A percentile compares a stretch with the other conserved stretches of the same genome.
phyloP scores from a whole-genome alignment of 495 filamentous ascomycete genomes.

The Neohortaea acidophila region DNA sequence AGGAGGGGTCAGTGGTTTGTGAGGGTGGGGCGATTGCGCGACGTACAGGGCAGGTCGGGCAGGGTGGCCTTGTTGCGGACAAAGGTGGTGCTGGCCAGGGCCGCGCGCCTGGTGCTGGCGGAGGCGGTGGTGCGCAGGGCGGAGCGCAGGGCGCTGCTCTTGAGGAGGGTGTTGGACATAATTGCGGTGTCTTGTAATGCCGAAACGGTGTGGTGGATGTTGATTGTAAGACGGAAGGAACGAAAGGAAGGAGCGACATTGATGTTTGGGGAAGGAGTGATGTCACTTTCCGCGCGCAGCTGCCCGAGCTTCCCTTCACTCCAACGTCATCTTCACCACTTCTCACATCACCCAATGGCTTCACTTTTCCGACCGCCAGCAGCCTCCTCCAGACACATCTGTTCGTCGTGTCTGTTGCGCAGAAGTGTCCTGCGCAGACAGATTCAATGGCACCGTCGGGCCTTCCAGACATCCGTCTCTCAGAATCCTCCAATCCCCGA shows the following conservation, averaged over 20 bases:
- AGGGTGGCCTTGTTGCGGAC: slow-evolving; percentile 78
- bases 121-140: slow-evolving; percentile 36
- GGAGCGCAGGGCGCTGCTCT: slow-evolving; percentile 35
- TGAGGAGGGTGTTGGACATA: slow-evolving; percentile 45
- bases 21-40: neutral
- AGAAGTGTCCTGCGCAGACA: neutral
- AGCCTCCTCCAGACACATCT: no score
- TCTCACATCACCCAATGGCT: no score
- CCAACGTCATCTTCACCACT: no score
- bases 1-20: neutral
- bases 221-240: no score
- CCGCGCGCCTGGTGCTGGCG: slow-evolving; percentile 38
- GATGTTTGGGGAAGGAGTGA: no score
- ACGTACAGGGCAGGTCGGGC: slow-evolving; percentile 82
- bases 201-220: no score
- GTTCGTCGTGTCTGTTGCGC: no score
- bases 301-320: no score
- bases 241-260: no score
- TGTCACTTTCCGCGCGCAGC: no score
- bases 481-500: slow-evolving; percentile 31
- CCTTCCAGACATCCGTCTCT: slow-evolving; percentile 11
- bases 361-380: no score
- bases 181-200: no score
- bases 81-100: slow-evolving; percentile 55
- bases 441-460: slow-evolving; percentile 4